These are phyloP conservation scores for Epithemia pelagica DNA, from an alignment of 108 stramenopile genomes.

Conservation along the genomic window DNA sequence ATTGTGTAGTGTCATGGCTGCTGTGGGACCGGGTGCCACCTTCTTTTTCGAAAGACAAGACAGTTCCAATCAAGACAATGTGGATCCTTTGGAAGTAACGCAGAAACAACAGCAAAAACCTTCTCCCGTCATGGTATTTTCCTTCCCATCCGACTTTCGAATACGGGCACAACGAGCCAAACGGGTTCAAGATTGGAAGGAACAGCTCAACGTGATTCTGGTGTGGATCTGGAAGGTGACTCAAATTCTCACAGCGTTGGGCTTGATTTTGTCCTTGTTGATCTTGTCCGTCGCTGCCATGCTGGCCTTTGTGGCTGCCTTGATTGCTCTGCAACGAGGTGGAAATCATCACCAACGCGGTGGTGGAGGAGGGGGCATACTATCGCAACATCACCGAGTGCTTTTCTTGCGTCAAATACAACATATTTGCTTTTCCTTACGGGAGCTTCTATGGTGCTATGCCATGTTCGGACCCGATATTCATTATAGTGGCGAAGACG, in stretches of 20 bases:
- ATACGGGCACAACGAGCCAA: constrained; percentile 25
- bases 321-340: constrained; percentile 60
- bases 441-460: constrained; percentile 78
- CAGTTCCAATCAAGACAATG: not conserved
- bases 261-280: constrained; percentile 62
- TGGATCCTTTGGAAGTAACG: not conserved
- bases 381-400: constrained; percentile 12
- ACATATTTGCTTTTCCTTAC: constrained; percentile 43
- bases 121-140: constrained; percentile 59
- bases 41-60: constrained; percentile 59
- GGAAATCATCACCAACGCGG: constrained; percentile 11
- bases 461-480: constrained; percentile 58
- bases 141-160: constrained; percentile 75
- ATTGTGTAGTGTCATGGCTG: constrained; percentile 61
- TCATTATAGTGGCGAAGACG: not conserved
- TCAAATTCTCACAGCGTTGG: constrained; percentile 74
- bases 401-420: constrained; percentile 45
- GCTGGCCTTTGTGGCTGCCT: constrained; percentile 55
- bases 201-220: constrained; percentile 14
- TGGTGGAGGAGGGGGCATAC: constrained; percentile 2
- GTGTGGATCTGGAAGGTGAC: constrained; percentile 30
- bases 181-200: constrained; percentile 31
- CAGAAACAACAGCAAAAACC: not conserved
- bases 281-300: constrained; percentile 61
- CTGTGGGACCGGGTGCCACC: constrained; percentile 68